Base-by-base conservation (phyloP, 495 filamentous ascomycete genomes). In the Paragyromitra xinjiangensis region DNA sequence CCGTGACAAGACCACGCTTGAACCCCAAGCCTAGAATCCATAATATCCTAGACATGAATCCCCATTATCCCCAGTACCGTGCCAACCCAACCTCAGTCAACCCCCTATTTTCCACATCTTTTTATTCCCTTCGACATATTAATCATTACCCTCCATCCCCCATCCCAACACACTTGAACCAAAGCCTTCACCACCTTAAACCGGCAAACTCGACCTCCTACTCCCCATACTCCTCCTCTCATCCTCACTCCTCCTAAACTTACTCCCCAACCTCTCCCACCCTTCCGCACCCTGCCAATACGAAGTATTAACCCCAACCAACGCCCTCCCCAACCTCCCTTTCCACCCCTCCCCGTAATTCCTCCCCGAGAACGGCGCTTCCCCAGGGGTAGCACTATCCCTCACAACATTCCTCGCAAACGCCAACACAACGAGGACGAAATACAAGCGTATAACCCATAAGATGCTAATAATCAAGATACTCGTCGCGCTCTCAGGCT, bases 351-450 rank as follows among this genome's bases (percentile, higher is more conserved):
- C 87, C 16, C 93, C 92, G 55, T 91, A 88, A 71, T 81, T 81
- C 62, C 71, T 61, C 6, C 80, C 80, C 51, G 78, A 69, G 45
- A 82, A 82, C 14, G 89, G 88, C 34, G 87, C 87, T 58, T 88
- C 90, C 26, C 85, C 84, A 0, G 88, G 89, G 82, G 97, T 97
- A 0, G 92, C 91, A 73, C 93, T 91, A 29, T 90, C 88, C 53
- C 92, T 88, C 58, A 97, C 84, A 11, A 92, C 88, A 70, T 89
- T 86, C 63, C 93, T 88, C 12, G 94, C 93, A 82, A 91, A 94
- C 19, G 93, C 90, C 80, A 94, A 88, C 82, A 96, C 88, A 53
- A 97, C 87, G 29, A 97, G 85, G 58, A 91, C 87, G 77, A 94
- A 93, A 83, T 97, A 97, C 12, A 91, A 71, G 29, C 94, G 86